Percentiles rank a stretch among this genome's conserved stretches.
Evolutionary conservation across 352 stramenopile genomes (phyloP).

Genomic region (Phytophthora brassicae): DNA sequence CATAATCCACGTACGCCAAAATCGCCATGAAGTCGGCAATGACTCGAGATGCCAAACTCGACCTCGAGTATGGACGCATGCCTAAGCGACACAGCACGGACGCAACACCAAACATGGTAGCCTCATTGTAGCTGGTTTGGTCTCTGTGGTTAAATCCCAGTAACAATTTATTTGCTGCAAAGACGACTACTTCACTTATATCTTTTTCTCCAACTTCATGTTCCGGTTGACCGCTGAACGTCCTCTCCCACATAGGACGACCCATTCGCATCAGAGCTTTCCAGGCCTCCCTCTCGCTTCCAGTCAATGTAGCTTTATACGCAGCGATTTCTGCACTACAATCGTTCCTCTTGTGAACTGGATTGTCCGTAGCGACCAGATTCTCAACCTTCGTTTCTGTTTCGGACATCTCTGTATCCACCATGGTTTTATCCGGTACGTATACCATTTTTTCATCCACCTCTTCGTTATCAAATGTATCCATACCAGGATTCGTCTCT

Average conservation of each 20-base stretch:
- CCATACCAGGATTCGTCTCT: too few species aligned
- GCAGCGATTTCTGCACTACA: too few species aligned
- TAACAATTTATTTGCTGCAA: background rate
- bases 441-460: too few species aligned
- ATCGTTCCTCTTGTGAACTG: too few species aligned
- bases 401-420: too few species aligned
- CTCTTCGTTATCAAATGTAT: too few species aligned
- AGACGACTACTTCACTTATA: background rate
- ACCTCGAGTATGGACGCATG: background rate
- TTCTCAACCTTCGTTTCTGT: background rate
- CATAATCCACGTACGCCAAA: constrained; percentile 1
- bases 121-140: background rate
- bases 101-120: background rate
- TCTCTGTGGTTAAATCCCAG: background rate
- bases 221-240: too few species aligned
- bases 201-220: too few species aligned
- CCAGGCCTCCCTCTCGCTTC: background rate
- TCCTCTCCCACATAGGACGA: background rate
- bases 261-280: background rate
- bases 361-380: too few species aligned
- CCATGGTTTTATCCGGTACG: background rate
- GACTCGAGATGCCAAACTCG: background rate
- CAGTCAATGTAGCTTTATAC: background rate
- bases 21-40: background rate
- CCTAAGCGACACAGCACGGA: background rate